Conservation (phyloP, 805 yeast genomes). For the Kuraishia capsulata region DNA sequence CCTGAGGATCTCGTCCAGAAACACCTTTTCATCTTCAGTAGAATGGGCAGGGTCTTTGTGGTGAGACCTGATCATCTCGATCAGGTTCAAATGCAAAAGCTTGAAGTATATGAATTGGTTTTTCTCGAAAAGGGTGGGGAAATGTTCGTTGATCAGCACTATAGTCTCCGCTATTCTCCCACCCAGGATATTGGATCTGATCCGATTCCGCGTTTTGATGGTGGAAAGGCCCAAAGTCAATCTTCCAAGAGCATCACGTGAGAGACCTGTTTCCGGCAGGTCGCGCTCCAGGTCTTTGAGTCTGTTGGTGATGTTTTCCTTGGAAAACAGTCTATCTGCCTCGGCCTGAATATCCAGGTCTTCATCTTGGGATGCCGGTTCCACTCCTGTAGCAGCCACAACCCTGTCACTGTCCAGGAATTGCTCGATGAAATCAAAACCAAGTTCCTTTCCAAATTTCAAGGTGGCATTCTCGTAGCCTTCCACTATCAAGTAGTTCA, state of each 20-base stretch:
- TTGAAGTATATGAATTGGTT: conserved; percentile 63
- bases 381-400: not conserved
- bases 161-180: conserved; percentile 60
- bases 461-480: conserved; percentile 66
- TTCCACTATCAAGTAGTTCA: conserved; percentile 70
- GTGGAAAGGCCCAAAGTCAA: conserved; percentile 33
- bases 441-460: conserved; percentile 51
- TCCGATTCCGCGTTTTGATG: conserved; percentile 41
- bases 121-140: conserved; percentile 57
- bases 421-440: conserved; percentile 21
- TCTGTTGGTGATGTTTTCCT: not conserved
- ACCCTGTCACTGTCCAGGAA: conserved; percentile 1
- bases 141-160: conserved; percentile 42
- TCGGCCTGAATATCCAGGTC: not conserved
- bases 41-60: conserved; percentile 14
- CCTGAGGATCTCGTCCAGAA: conserved; percentile 41
- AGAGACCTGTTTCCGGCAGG: too few species aligned
- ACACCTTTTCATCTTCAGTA: conserved; percentile 30
- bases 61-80: conserved; percentile 70
- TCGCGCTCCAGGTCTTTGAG: conserved; percentile 6
- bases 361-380: not conserved
- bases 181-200: conserved; percentile 41
- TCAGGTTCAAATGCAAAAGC: conserved; percentile 59
- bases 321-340: not conserved
- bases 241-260: too few species aligned